Evolutionary conservation across 2,329 filamentous ascomycete species (phyloP).

Genomic region (Gremmenia infestans): DNA sequence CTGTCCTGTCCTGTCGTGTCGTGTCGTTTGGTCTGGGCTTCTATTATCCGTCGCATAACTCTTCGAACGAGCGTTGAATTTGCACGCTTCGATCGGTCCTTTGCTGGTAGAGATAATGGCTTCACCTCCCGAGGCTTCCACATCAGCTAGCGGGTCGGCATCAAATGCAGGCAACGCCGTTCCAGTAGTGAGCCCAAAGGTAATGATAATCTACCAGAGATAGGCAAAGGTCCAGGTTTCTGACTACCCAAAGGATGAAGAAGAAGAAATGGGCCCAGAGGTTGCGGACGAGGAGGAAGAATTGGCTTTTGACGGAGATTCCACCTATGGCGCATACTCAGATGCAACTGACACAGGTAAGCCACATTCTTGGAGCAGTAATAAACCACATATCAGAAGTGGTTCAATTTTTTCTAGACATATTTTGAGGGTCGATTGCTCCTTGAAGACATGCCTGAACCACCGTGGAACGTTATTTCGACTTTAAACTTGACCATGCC

Average conservation of each 20-base stretch:
- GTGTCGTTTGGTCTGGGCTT: background rate
- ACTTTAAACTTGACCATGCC: too few species aligned
- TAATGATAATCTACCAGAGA: background rate
- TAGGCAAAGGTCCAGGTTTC: background rate
- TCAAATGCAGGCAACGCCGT: background rate
- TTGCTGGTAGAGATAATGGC: background rate
- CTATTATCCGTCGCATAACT: background rate
- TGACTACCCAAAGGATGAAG: background rate
- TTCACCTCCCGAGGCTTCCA: background rate
- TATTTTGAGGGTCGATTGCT: too few species aligned
- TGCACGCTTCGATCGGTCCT: background rate
- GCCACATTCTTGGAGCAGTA: too few species aligned
- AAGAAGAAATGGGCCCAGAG: background rate
- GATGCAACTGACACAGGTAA: slow-evolving; percentile 11
- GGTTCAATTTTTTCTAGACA: too few species aligned
- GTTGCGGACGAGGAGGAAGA: background rate
- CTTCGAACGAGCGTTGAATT: background rate
- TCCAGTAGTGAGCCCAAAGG: background rate
- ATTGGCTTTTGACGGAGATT: slow-evolving; percentile 11
- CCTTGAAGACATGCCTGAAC: too few species aligned
- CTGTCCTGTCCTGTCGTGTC: too few species aligned
- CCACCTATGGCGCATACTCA: slow-evolving; percentile 12
- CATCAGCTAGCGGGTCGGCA: background rate
- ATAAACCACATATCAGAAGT: too few species aligned
- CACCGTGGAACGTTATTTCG: too few species aligned